phyloP scores from a whole-genome alignment of 306 rosid genomes.

The Albizia julibrissin region DNA sequence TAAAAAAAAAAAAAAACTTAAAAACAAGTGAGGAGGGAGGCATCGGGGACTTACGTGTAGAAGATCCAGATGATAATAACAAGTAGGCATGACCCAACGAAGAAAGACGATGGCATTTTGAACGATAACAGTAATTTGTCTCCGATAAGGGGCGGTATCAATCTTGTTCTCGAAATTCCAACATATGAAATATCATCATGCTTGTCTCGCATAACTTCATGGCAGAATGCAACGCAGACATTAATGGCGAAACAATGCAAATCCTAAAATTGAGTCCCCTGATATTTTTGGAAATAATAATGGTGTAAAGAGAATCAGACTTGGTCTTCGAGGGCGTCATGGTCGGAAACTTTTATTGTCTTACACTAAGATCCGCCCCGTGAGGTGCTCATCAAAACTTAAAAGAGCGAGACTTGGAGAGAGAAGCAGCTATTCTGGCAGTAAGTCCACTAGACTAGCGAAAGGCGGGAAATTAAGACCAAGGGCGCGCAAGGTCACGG shows the following conservation, averaged over 20 bases:
- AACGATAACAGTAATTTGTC: conserved; percentile 12
- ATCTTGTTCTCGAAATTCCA: conserved; percentile 36
- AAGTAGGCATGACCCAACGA: conserved; percentile 52
- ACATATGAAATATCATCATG: conserved; percentile 25
- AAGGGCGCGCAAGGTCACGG: background rate
- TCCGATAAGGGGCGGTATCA: conserved; percentile 26
- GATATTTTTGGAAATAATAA: conserved; percentile 13
- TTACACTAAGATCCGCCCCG: conserved; percentile 63
- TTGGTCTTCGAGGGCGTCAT: conserved; percentile 45
- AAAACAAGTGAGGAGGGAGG: background rate
- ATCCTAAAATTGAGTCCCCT: conserved; percentile 29
- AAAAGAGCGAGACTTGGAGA: background rate
- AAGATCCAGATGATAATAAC: conserved; percentile 49
- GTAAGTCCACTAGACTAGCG: background rate
- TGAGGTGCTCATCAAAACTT: conserved; percentile 42
- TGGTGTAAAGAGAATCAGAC: conserved; percentile 26
- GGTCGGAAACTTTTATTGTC: conserved; percentile 41
- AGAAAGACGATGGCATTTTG: conserved; percentile 68
- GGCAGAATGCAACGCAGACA: background rate
- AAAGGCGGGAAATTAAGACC: background rate
- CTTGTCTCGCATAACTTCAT: conserved; percentile 39
- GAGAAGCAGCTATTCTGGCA: background rate
- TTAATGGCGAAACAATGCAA: conserved; percentile 7
- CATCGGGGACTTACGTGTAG: conserved; percentile 60
- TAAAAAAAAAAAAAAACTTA: background rate